Percentiles rank a stretch among this genome's conserved stretches.
Conservation (phyloP, 2,329 filamentous ascomycete genomes). For the Fusarium tricinctum region DNA sequence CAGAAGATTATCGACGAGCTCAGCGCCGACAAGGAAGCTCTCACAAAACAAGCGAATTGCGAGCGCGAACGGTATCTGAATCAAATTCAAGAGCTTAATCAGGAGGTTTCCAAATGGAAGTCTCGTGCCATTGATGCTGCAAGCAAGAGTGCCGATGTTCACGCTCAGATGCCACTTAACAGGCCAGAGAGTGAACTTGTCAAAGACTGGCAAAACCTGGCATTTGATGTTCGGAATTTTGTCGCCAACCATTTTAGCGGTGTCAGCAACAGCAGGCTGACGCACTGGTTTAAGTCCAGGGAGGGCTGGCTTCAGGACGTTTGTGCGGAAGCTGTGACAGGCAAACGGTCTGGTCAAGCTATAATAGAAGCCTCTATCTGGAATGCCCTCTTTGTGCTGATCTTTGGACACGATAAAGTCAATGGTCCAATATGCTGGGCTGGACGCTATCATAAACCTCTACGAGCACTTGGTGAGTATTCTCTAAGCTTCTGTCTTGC, state of each 20-base stretch:
- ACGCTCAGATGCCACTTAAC: neutral
- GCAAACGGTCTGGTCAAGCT: neutral
- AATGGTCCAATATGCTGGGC: neutral
- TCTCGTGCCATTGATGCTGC: neutral
- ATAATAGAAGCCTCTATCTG: slow-evolving; percentile 1
- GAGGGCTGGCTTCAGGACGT: neutral
- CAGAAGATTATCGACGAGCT: too few relatives aligned
- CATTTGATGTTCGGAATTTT: neutral
- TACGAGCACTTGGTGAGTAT: neutral
- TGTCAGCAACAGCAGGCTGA: neutral
- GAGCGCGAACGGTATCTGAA: too few relatives aligned
- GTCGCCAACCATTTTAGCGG: neutral
- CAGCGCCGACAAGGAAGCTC: too few relatives aligned
- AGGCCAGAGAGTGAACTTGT: neutral
- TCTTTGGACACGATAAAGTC: neutral
- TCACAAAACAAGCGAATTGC: too few relatives aligned
- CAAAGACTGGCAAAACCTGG: slow-evolving; percentile 1
- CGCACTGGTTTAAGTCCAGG: neutral
- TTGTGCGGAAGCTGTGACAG: neutral
- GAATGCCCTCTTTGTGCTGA: neutral
- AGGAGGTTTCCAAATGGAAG: neutral
- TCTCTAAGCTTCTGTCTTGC: too few relatives aligned
- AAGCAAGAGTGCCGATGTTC: neutral
- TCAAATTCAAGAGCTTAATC: too few relatives aligned
- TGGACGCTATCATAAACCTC: neutral